phyloP scores from a whole-genome alignment of 2,329 filamentous ascomycete genomes.

The Monilinia polystroma region DNA sequence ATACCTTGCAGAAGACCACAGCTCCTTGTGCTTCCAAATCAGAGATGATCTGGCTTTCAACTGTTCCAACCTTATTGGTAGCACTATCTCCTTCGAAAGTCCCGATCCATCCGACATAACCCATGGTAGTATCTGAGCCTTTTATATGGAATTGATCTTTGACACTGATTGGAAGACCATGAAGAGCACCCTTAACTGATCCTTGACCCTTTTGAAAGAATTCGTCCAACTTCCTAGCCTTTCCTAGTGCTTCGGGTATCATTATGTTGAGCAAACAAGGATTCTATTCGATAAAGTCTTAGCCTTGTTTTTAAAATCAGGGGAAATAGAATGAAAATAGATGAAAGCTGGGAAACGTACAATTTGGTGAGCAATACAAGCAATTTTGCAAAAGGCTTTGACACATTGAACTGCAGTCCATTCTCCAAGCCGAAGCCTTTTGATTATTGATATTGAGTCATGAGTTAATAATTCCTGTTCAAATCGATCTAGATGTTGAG shows the following conservation, averaged over 20 bases:
- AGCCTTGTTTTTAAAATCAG: slow-evolving; percentile 28
- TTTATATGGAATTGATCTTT: slow-evolving; percentile 40
- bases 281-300: slow-evolving; percentile 42
- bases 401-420: slow-evolving; percentile 56
- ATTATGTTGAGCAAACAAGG: slow-evolving; percentile 50
- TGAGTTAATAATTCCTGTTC: slow-evolving; percentile 53
- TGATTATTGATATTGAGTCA: slow-evolving; percentile 53
- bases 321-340: not conserved
- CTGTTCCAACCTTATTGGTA: slow-evolving; percentile 47
- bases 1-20: slow-evolving; percentile 40
- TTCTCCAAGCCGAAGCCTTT: slow-evolving; percentile 49
- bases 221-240: slow-evolving; percentile 47
- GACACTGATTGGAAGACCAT: slow-evolving; percentile 43
- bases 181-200: slow-evolving; percentile 35
- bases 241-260: slow-evolving; percentile 41
- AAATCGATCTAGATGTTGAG: slow-evolving; percentile 17
- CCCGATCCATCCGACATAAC: slow-evolving; percentile 52
- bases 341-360: slow-evolving; percentile 36
- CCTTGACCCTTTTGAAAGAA: slow-evolving; percentile 35
- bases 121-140: slow-evolving; percentile 46
- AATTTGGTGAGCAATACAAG: slow-evolving; percentile 53
- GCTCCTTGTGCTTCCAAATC: slow-evolving; percentile 42
- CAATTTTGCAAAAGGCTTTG: slow-evolving; percentile 51
- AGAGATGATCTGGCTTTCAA: slow-evolving; percentile 48
- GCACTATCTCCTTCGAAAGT: slow-evolving; percentile 53